Percentiles rank a stretch among this genome's conserved stretches.
These are phyloP conservation scores for Globisporangium viniferum DNA, from an alignment of 352 stramenopile species.

Conservation along the genomic window DNA sequence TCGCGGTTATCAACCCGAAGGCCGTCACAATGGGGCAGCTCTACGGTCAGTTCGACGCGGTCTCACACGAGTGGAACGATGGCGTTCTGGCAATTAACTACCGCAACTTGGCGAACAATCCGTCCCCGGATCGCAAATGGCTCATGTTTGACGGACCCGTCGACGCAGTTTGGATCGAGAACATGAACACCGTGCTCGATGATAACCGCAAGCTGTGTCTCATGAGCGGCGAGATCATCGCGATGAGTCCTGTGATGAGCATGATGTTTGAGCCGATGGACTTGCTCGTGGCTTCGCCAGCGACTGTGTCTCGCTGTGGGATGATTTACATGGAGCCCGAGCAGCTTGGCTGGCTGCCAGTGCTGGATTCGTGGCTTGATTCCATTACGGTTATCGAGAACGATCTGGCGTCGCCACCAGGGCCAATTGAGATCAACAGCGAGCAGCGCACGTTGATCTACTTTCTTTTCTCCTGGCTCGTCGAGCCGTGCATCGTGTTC, in stretches of 20 bases:
- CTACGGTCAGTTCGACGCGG: constrained; percentile 93
- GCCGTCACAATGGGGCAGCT: constrained; percentile 92
- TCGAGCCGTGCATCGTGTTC: constrained; percentile 89
- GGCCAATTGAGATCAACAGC: constrained; percentile 68
- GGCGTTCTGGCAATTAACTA: constrained; percentile 94
- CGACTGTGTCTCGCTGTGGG: constrained; percentile 90
- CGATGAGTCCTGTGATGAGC: constrained; percentile 93
- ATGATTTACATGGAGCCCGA: constrained; percentile 96
- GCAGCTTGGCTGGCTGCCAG: constrained; percentile 86
- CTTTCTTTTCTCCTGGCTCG: constrained; percentile 85
- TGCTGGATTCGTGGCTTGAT: constrained; percentile 90
- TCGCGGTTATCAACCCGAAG: constrained; percentile 92
- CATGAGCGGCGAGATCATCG: constrained; percentile 94
- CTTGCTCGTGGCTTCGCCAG: constrained; percentile 90
- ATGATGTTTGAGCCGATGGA: constrained; percentile 97
- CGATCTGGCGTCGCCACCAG: constrained; percentile 20
- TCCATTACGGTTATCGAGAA: constrained; percentile 36
- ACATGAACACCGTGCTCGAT: constrained; percentile 95
- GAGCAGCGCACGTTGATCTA: constrained; percentile 70
- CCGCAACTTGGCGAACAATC: constrained; percentile 73
- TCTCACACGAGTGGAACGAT: constrained; percentile 95
- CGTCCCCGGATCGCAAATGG: constrained; percentile 87
- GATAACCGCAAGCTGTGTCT: constrained; percentile 94
- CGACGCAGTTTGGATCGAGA: constrained; percentile 94
- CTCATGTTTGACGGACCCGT: constrained; percentile 93